A percentile compares a stretch with the other conserved stretches of the same genome.
These are phyloP conservation scores for Aspergillus sp. DNA, from an alignment of 2,329 filamentous ascomycete genomes.

Conservation along the genomic window DNA sequence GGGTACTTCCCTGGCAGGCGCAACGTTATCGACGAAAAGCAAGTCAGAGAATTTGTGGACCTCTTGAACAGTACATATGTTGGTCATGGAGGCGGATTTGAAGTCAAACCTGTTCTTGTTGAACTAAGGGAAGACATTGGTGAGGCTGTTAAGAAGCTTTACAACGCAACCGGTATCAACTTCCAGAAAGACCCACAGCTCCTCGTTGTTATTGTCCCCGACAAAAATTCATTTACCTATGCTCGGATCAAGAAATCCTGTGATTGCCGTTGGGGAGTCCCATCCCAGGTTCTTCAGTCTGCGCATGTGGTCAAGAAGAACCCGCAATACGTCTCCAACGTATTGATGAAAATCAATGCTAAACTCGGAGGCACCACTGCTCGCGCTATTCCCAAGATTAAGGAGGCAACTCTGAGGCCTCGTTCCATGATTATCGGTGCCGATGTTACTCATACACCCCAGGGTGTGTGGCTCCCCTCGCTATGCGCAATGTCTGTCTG, in stretches of 20 bases:
- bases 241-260: conserved; percentile 84
- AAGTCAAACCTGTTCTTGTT: conserved; percentile 46
- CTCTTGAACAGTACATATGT: conserved; percentile 63
- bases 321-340: conserved; percentile 87
- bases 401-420: conserved; percentile 35
- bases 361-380: conserved; percentile 85
- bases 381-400: conserved; percentile 46
- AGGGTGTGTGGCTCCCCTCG: conserved; percentile 67
- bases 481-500: conserved; percentile 87
- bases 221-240: conserved; percentile 71
- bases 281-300: conserved; percentile 78
- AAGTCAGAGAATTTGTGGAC: conserved; percentile 55
- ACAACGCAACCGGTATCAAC: conserved; percentile 54
- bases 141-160: conserved; percentile 57
- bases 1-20: conserved; percentile 62
- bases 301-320: conserved; percentile 68
- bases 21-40: conserved; percentile 42
- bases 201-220: conserved; percentile 73
- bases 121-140: conserved; percentile 46
- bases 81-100: conserved; percentile 60
- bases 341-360: conserved; percentile 94
- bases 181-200: conserved; percentile 66
- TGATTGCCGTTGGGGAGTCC: conserved; percentile 80
- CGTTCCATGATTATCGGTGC: conserved; percentile 81
- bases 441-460: conserved; percentile 82